Base-by-base conservation (phyloP, 73 alveolate genomes). In the Paramecium bursaria region DNA sequence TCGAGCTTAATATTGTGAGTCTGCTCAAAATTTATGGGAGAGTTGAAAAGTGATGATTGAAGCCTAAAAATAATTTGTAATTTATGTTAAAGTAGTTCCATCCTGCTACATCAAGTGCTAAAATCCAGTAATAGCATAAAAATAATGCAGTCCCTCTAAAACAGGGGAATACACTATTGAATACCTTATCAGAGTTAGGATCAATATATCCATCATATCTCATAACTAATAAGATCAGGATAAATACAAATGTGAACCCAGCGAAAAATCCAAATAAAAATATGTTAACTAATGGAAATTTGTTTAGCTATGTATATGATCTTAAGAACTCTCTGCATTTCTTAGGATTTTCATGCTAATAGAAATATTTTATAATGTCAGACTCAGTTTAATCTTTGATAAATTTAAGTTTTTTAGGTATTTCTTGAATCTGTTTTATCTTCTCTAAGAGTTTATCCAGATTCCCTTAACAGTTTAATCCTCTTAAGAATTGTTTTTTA, bases 151-250 rank as follows among this genome's bases (percentile, higher is more conserved):
- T 47, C 27, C 82, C 82, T 42, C 82, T 67, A 5, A 67, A 67
- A 67, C 82, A 67, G 21, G 82, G 82, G 33, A 67, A 67, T 30
- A 67, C 55, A 2, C 44, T 67, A 67, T 67, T 67, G 33, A 67
- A 67, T n/a, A 67, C 82, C 21, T 67, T 67, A 15, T 67, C 82
- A 19, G 82, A 67, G 2, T 67, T 42, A 17, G 82, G 82, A 67
- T 67, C 82, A 5, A 67, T 21, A 33, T 35, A 67, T 67, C 82
- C 82, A 42, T 67, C 82, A 42, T 67, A 67, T 39, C 82, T 67
- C 82, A 67, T 67, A 11, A 42, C 26, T 2, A 67, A 39, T 15
- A 67, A 15, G 5, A 67, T 35, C 21, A 67, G 19, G 7, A 67
- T 67, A 42, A 67, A 25, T 19, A 67, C 10, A 14, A 47, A 6